phyloP scores from a whole-genome alignment of 371 early-diverging fungal genomes.

The Mortierella sp. region DNA sequence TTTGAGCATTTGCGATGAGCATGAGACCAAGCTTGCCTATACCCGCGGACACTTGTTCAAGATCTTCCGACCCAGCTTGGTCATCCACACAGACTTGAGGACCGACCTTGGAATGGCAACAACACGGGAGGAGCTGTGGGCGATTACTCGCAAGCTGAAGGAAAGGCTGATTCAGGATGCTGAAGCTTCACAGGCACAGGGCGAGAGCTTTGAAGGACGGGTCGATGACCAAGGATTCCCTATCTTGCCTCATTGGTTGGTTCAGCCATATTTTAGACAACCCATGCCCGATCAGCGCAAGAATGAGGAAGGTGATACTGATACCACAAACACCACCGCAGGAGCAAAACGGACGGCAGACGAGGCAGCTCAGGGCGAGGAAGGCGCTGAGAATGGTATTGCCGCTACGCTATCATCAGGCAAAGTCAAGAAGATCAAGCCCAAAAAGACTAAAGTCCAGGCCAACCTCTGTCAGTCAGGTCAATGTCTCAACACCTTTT shows the following conservation, averaged over 20 bases:
- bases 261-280: conserved; percentile 84
- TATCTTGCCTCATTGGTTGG: conserved; percentile 79
- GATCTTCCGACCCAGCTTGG: conserved; percentile 84
- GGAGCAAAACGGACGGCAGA: conserved; percentile 25
- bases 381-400: background rate
- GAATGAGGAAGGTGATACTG: conserved; percentile 14
- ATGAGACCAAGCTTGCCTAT: conserved; percentile 71
- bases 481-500: conserved; percentile 30
- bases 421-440: conserved; percentile 33
- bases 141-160: conserved; percentile 72
- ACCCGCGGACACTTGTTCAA: conserved; percentile 96
- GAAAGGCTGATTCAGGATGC: conserved; percentile 68
- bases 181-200: conserved; percentile 35
- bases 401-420: background rate
- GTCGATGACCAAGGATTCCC: conserved; percentile 76
- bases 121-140: conserved; percentile 73
- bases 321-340: background rate
- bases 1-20: conserved; percentile 79
- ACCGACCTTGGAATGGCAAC: conserved; percentile 75
- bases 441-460: conserved; percentile 29
- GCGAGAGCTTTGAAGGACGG: conserved; percentile 51
- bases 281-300: conserved; percentile 57
- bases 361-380: conserved; percentile 20
- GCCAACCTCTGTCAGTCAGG: conserved; percentile 32
- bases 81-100: conserved; percentile 86